phyloP scores from a whole-genome alignment of 805 yeast genomes.

The Wickerhamomyces bisporus region DNA sequence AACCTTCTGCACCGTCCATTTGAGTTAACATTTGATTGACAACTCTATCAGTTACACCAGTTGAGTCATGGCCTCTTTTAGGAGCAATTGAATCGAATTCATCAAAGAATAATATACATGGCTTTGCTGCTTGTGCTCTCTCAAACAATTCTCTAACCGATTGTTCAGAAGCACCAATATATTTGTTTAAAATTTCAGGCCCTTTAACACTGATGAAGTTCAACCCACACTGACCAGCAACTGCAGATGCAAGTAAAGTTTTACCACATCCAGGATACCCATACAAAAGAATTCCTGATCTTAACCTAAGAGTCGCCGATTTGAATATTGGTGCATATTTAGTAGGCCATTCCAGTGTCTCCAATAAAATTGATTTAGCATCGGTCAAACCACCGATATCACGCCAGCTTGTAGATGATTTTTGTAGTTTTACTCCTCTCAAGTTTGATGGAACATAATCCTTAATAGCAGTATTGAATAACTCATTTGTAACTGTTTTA shows the following conservation, averaged over 20 bases:
- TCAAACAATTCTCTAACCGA: slow-evolving; percentile 90
- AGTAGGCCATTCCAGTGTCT: slow-evolving; percentile 96
- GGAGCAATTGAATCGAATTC: slow-evolving; percentile 98
- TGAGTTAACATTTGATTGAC: slow-evolving; percentile 96
- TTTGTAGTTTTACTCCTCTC: slow-evolving; percentile 82
- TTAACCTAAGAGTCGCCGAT: slow-evolving; percentile 75
- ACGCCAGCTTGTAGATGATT: slow-evolving; percentile 67
- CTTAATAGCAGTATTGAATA: slow-evolving; percentile 53
- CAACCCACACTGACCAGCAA: slow-evolving; percentile 89
- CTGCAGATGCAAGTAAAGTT: slow-evolving; percentile 87
- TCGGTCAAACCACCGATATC: slow-evolving; percentile 85
- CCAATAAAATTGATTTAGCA: slow-evolving; percentile 71
- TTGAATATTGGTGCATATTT: slow-evolving; percentile 93
- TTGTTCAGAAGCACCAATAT: slow-evolving; percentile 96
- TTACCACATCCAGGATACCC: slow-evolving; percentile 99
- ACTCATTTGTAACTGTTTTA: slow-evolving; percentile 24
- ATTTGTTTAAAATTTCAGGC: slow-evolving; percentile 91
- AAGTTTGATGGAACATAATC: slow-evolving; percentile 77
- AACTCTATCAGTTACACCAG: slow-evolving; percentile 96
- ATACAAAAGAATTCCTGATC: slow-evolving; percentile 86
- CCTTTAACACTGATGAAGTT: slow-evolving; percentile 93
- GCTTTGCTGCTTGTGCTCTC: slow-evolving; percentile 90
- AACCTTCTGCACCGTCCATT: slow-evolving; percentile 98
- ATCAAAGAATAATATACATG: slow-evolving; percentile 89
- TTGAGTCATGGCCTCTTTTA: slow-evolving; percentile 94